Percentiles rank a stretch among this genome's conserved stretches.
phyloP scores from a whole-genome alignment of 805 yeast genomes.

The Starmerella etchellsii region DNA sequence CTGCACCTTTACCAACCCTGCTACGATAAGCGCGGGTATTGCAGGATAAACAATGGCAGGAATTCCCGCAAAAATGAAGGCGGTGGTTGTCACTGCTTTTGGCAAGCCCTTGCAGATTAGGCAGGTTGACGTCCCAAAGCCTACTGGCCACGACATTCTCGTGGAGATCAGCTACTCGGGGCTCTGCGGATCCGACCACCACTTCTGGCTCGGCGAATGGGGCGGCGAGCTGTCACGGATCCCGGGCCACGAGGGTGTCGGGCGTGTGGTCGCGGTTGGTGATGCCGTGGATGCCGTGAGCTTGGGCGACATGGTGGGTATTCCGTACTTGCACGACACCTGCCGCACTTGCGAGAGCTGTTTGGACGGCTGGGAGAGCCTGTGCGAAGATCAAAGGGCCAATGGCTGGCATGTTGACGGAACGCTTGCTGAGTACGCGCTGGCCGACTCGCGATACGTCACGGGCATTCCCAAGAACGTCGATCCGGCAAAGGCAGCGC shows the following conservation, averaged over 20 bases:
- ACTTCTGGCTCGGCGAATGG: slow-evolving; percentile 3
- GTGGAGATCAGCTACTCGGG: slow-evolving; percentile 5
- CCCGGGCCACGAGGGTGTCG: slow-evolving; percentile 8
- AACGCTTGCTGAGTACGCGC: slow-evolving; percentile 54
- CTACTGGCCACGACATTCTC: not conserved
- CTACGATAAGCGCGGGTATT: too few species aligned
- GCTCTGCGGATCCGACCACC: slow-evolving; percentile 2
- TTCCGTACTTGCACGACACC: slow-evolving; percentile 20
- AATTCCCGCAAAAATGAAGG: not conserved
- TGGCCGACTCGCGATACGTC: slow-evolving; percentile 53
- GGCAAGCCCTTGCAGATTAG: not conserved
- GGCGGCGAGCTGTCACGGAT: not conserved
- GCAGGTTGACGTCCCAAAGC: not conserved
- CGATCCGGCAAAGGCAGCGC: slow-evolving; percentile 45
- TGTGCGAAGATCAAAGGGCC: slow-evolving; percentile 40
- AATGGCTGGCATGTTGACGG: slow-evolving; percentile 47
- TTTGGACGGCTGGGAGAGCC: slow-evolving; percentile 43
- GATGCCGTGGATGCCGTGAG: not conserved
- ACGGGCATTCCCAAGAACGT: slow-evolving; percentile 45
- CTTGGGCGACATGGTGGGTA: slow-evolving; percentile 4
- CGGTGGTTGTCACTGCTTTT: not conserved
- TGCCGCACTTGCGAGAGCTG: slow-evolving; percentile 53
- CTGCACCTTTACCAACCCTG: too few species aligned
- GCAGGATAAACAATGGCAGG: not conserved
- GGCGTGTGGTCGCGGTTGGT: slow-evolving; percentile 3